These are phyloP conservation scores for Acacia acuminata DNA, from an alignment of 306 rosid genomes.

Conservation along the genomic window DNA sequence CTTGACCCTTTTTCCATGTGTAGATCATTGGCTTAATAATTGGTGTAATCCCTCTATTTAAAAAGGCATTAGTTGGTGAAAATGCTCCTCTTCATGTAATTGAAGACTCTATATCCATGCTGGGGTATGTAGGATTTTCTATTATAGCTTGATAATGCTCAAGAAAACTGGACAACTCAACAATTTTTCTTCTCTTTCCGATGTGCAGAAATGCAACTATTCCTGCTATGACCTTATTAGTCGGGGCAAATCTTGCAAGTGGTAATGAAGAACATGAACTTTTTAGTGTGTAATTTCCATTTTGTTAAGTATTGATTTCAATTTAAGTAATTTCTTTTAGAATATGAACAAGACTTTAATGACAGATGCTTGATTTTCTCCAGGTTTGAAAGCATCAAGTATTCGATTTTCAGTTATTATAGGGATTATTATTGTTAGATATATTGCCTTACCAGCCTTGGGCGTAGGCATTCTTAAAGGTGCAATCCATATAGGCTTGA, in stretches of 20 bases:
- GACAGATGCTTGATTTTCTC: neutral
- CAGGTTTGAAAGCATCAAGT: constrained; percentile 35
- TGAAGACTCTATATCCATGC: constrained; percentile 36
- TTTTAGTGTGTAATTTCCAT: neutral
- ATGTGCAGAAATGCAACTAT: constrained; percentile 40
- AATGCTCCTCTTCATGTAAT: constrained; percentile 38
- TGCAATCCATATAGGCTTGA: constrained; percentile 33
- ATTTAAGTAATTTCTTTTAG: neutral
- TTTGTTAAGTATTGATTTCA: neutral
- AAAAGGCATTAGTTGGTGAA: constrained; percentile 38
- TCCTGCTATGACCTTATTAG: constrained; percentile 38
- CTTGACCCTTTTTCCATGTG: neutral
- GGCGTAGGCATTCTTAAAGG: constrained; percentile 43
- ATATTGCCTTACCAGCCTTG: constrained; percentile 20
- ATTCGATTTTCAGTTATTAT: constrained; percentile 12
- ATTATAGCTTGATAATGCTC: neutral
- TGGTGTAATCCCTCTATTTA: constrained; percentile 35
- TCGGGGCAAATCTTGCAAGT: constrained; percentile 44
- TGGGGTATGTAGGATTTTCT: constrained; percentile 38
- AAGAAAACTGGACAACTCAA: neutral
- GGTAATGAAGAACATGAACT: constrained; percentile 28
- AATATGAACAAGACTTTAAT: constrained; percentile 3
- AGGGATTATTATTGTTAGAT: constrained; percentile 38
- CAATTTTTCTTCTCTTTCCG: neutral
- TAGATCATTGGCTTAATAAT: constrained; percentile 40